phyloP scores from a whole-genome alignment of 306 rosid genomes.

The Lagenaria siceraria region DNA sequence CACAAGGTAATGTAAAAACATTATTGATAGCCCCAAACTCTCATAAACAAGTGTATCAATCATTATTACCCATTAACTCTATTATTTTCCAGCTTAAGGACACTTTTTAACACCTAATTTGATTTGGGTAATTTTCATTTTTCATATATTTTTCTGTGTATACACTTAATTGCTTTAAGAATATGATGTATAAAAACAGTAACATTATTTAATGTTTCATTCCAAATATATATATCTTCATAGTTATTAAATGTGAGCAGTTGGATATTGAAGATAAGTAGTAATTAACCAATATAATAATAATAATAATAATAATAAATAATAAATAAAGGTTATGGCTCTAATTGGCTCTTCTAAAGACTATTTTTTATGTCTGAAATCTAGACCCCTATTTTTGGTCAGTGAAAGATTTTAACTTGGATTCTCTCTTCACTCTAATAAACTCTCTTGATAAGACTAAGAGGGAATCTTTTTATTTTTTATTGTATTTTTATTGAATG shows the following conservation, averaged over 20 bases:
- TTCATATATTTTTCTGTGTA: background rate
- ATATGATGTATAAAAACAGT: background rate
- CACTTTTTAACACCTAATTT: background rate
- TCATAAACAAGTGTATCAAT: background rate
- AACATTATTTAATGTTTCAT: background rate
- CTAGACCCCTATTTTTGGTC: background rate
- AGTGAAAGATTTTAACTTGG: background rate
- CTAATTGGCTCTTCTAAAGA: background rate
- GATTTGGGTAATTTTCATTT: background rate
- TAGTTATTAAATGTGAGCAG: background rate
- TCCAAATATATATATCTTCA: background rate
- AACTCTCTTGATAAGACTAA: background rate
- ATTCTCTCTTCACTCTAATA: background rate
- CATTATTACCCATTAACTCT: conserved; percentile 4
- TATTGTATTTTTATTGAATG: background rate
- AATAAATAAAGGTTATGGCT: background rate
- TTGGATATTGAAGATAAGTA: background rate
- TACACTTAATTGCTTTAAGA: background rate
- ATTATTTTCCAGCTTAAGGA: background rate
- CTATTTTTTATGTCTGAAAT: background rate
- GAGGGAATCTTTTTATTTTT: background rate
- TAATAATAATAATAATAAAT: background rate
- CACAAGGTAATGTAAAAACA: conserved; percentile 3
- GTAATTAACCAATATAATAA: background rate
- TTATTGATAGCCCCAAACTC: background rate